These are phyloP conservation scores for Cantharellus anzutake DNA, from an alignment of 768 basidiomycete species.

Conservation along the genomic window DNA sequence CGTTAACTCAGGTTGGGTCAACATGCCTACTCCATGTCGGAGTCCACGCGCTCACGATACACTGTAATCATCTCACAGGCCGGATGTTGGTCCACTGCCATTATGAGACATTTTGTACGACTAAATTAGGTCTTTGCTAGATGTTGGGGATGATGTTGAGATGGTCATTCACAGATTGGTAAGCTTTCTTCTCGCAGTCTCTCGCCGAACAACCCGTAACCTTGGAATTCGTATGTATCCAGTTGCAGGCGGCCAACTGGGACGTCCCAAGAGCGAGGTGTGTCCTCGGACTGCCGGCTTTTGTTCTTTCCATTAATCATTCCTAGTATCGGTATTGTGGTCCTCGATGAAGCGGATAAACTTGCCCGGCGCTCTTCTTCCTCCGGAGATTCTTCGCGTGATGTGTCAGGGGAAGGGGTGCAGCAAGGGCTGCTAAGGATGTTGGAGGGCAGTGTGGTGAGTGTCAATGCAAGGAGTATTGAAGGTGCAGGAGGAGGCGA, in stretches of 20 bases:
- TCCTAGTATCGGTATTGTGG: slow-evolving; percentile 73
- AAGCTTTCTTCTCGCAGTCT: slow-evolving; percentile 9
- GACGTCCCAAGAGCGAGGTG: slow-evolving; percentile 76
- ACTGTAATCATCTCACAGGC: slow-evolving; percentile 24
- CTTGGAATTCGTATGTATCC: neutral
- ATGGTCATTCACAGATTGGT: slow-evolving; percentile 74
- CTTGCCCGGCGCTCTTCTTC: slow-evolving; percentile 32
- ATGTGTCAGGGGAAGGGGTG: slow-evolving; percentile 92
- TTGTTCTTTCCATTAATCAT: neutral
- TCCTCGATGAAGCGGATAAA: slow-evolving; percentile 94
- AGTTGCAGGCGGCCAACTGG: slow-evolving; percentile 83
- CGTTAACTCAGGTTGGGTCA: slow-evolving; percentile 63
- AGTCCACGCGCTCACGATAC: neutral
- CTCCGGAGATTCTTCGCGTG: slow-evolving; percentile 33
- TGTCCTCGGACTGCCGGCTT: neutral
- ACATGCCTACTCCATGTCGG: neutral
- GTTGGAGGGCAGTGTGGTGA: slow-evolving; percentile 81
- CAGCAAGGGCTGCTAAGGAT: slow-evolving; percentile 84
- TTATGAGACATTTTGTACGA: neutral
- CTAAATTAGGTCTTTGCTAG: slow-evolving; percentile 19
- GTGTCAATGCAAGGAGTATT: slow-evolving; percentile 41
- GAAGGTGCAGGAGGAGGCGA: slow-evolving; percentile 2
- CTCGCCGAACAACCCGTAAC: too few relatives aligned
- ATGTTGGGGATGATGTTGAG: slow-evolving; percentile 95
- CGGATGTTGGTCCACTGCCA: slow-evolving; percentile 34